A percentile compares a stretch with the other conserved stretches of the same genome.
Evolutionary conservation across 768 basidiomycete species (phyloP).

Genomic region (Naganishia kalamii): DNA sequence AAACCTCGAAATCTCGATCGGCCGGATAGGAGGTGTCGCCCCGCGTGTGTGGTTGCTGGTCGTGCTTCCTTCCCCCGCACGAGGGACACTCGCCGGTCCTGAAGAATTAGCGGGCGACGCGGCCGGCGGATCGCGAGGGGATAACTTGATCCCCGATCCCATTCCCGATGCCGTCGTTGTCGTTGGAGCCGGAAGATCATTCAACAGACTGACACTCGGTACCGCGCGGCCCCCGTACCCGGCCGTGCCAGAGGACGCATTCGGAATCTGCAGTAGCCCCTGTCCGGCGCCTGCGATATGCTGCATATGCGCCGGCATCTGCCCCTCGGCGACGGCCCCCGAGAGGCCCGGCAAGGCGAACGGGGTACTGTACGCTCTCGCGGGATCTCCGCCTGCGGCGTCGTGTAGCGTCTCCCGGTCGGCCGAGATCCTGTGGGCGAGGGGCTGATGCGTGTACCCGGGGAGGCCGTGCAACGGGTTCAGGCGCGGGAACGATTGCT

Average conservation of each 20-base stretch:
- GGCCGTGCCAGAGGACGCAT: neutral
- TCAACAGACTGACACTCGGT: constrained; percentile 5
- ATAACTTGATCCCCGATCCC: neutral
- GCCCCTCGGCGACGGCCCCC: neutral
- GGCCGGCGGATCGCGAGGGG: neutral
- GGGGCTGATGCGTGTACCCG: neutral
- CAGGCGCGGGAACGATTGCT: neutral
- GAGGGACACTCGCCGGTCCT: neutral
- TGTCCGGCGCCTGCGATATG: neutral
- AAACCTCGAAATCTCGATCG: neutral
- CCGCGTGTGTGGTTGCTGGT: neutral
- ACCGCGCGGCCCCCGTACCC: neutral
- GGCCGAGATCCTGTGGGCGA: neutral
- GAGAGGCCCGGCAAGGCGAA: constrained; percentile 2
- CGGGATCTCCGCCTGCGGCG: neutral
- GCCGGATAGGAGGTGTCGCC: neutral
- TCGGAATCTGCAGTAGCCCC: neutral
- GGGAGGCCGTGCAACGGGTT: neutral
- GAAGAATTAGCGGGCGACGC: neutral
- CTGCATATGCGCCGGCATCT: constrained; percentile 7
- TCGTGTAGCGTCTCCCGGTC: neutral
- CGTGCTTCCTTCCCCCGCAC: neutral
- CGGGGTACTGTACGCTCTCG: neutral
- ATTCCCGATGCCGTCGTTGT: neutral
- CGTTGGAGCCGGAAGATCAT: too few relatives aligned